Base-by-base conservation (phyloP, 768 basidiomycete species). In the Clavulina sp. region DNA sequence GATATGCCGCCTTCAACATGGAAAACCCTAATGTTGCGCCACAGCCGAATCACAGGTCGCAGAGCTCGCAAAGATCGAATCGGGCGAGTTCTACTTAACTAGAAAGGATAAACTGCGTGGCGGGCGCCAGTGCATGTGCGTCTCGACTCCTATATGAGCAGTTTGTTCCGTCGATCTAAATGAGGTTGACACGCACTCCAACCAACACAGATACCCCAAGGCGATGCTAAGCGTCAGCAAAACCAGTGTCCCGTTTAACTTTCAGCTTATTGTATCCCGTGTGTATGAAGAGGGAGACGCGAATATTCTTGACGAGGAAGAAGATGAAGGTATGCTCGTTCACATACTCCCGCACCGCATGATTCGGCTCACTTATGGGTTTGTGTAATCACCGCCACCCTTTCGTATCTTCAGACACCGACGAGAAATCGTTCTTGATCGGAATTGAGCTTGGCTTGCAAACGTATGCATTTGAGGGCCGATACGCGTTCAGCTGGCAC, bases 261-360 rank as follows among this genome's bases (percentile, higher is more conserved):
- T 67, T 62, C 85, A 96, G 63, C 74, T 99, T 6, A 92, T 95
- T 6, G 80, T 96, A 50, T 95, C 91, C n/a, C 73, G 92, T 54
- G 91, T 95, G 1, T 97, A 86, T 61, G 89, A 97, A 58, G 93
- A 97, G 56, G 95, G 89, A 2, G 92, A 97, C 62, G 89, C 93
- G 65, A 84, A 93, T 60, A 65, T 96, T 38, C 67, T 96, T 18
- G 91, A 95, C 60, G 93, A 96, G 58, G 88, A 93, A 64, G 89
- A 89, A 53, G 69, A 69, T 4, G 70, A 70, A 53, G 82, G 32
- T 52, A 9, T 83, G 83, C 82, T 57, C 58, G 4, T 38, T 30
- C 29, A 30, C 30, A 33, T 5, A 19, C 47, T 23, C 9, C 13
- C 29, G 19, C 9, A 33, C 1, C 28, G 16, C 19, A 21, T 36